phyloP scores from a whole-genome alignment of 768 basidiomycete species.

The Paxillus involutus region DNA sequence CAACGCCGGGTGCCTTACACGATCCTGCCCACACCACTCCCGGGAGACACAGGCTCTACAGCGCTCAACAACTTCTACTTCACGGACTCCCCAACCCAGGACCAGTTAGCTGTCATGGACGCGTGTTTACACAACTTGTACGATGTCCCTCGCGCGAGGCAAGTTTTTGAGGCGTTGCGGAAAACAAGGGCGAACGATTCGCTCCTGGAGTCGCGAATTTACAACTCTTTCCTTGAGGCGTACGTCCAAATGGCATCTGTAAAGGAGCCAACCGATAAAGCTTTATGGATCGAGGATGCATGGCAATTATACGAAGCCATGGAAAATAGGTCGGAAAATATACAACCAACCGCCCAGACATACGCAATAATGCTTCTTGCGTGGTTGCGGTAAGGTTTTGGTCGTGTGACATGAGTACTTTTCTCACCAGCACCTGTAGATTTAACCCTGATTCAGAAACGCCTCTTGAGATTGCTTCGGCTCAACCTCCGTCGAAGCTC shows the following conservation, averaged over 20 bases:
- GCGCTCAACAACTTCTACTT: constrained; percentile 52
- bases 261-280: constrained; percentile 43
- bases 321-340: constrained; percentile 46
- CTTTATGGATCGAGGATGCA: constrained; percentile 61
- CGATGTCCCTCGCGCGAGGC: constrained; percentile 75
- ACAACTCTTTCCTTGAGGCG: constrained; percentile 67
- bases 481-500: constrained; percentile 28
- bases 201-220: constrained; percentile 47
- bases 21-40: constrained; percentile 67
- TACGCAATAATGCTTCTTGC: constrained; percentile 70
- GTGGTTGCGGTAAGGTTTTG: constrained; percentile 46
- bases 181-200: constrained; percentile 40
- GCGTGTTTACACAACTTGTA: constrained; percentile 77
- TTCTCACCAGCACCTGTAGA: constrained; percentile 28
- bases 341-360: constrained; percentile 53
- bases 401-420: neutral
- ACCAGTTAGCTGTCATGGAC: constrained; percentile 75
- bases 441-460: constrained; percentile 37
- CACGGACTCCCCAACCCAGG: constrained; percentile 63
- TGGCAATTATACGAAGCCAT: constrained; percentile 61
- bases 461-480: constrained; percentile 13
- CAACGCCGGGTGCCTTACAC: constrained; percentile 48
- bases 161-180: constrained; percentile 68
- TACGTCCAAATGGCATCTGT: constrained; percentile 58
- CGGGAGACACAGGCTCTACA: constrained; percentile 40